Percentiles rank a stretch among this genome's conserved stretches.
These are phyloP conservation scores for Blastobotrys americana DNA, from an alignment of 805 yeast species.

Conservation along the genomic window DNA sequence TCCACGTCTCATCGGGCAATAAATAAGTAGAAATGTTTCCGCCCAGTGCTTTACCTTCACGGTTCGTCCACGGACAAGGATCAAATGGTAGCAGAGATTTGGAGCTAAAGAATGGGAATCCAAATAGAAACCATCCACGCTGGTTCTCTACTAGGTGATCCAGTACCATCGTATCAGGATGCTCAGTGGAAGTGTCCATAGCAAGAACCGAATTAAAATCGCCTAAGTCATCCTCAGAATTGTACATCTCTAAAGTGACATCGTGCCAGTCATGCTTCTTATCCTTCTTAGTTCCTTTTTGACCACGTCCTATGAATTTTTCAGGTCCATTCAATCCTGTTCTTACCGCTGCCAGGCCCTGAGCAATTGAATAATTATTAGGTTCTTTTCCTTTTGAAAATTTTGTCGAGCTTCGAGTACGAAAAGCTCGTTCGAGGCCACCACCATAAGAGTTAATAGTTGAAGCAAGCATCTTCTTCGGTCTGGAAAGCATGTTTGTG, in stretches of 20 bases:
- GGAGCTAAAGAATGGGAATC: slow-evolving; percentile 32
- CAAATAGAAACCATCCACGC: slow-evolving; percentile 35
- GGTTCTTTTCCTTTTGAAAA: slow-evolving; percentile 24
- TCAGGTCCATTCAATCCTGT: not conserved
- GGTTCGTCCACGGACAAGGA: slow-evolving; percentile 33
- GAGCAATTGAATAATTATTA: not conserved
- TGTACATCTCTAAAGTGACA: not conserved
- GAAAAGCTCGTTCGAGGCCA: not conserved
- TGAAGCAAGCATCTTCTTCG: too few relatives aligned
- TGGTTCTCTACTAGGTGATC: slow-evolving; percentile 36
- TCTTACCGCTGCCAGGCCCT: slow-evolving; percentile 1
- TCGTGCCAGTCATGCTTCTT: not conserved
- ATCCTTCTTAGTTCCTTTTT: too few relatives aligned
- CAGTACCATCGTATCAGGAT: slow-evolving; percentile 15
- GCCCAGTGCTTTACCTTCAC: slow-evolving; percentile 24
- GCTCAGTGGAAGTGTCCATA: slow-evolving; percentile 11
- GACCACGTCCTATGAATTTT: not conserved
- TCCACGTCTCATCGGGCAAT: slow-evolving; percentile 55
- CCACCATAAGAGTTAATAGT: too few relatives aligned
- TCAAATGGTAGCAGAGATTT: slow-evolving; percentile 32
- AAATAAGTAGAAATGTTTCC: slow-evolving; percentile 28
- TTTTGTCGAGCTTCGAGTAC: slow-evolving; percentile 14
- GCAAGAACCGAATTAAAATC: not conserved
- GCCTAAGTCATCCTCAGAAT: slow-evolving; percentile 1
- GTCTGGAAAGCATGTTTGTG: too few relatives aligned